Conservation (phyloP, 768 basidiomycete genomes). For the Cystobasidium ongulense region DNA sequence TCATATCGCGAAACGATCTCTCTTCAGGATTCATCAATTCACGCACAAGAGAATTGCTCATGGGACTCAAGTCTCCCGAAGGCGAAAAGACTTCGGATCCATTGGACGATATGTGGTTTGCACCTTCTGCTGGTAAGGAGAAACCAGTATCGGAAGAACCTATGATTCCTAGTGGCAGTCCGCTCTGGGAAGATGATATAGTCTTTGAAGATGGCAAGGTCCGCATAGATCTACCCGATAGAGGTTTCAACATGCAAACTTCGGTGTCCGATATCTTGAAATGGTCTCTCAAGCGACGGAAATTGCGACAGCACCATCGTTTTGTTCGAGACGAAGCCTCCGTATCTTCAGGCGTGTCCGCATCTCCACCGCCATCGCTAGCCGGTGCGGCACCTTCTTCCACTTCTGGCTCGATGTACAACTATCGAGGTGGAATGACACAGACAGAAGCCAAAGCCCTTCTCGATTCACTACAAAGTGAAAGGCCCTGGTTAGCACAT, state of each 20-base stretch:
- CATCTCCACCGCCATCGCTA: neutral
- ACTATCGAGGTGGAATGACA: neutral
- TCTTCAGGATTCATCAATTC: slow-evolving; percentile 36
- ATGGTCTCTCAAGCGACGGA: neutral
- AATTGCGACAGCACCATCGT: neutral
- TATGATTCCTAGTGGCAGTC: neutral
- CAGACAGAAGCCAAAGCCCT: neutral
- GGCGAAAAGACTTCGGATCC: neutral
- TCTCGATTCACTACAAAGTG: neutral
- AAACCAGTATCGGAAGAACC: neutral
- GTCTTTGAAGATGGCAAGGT: slow-evolving; percentile 12
- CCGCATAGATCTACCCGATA: slow-evolving; percentile 12
- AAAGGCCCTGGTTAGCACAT: slow-evolving; percentile 7
- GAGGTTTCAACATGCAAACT: neutral
- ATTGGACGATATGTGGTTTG: slow-evolving; percentile 1
- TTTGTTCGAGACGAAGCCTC: neutral
- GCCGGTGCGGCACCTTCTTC: neutral
- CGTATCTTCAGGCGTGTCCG: neutral
- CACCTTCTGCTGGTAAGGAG: neutral
- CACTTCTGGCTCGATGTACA: too few relatives aligned
- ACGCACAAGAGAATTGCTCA: slow-evolving; percentile 34
- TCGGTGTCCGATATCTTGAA: slow-evolving; percentile 10
- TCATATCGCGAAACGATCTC: slow-evolving; percentile 32
- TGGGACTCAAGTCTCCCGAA: slow-evolving; percentile 31
- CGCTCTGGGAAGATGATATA: slow-evolving; percentile 5